A percentile compares a stretch with the other conserved stretches of the same genome.
Conservation (phyloP, 768 basidiomycete genomes). For the Hygrocybe punicea region DNA sequence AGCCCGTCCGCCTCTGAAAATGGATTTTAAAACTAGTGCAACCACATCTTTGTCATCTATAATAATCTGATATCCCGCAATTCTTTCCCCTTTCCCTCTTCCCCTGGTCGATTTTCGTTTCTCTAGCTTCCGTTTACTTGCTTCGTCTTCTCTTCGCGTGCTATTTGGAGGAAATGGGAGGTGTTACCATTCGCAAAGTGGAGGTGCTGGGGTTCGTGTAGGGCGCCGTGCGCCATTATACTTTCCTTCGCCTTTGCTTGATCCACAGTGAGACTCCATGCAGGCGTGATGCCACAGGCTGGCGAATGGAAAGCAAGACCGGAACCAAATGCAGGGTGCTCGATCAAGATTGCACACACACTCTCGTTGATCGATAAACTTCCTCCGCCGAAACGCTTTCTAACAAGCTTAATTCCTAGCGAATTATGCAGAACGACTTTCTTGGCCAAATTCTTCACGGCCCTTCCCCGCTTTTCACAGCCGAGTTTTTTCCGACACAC, state of each 20-base stretch:
- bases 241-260: slow-evolving; percentile 5
- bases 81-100: slow-evolving; percentile 17
- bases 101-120: slow-evolving; percentile 17
- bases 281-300: slow-evolving; percentile 29
- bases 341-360: slow-evolving; percentile 29
- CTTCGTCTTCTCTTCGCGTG: slow-evolving; percentile 11
- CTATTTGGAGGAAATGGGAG: slow-evolving; percentile 28
- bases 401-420: slow-evolving; percentile 33
- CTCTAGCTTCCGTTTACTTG: slow-evolving; percentile 34
- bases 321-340: slow-evolving; percentile 21
- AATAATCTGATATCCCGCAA: slow-evolving; percentile 2
- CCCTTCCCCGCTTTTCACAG: not conserved
- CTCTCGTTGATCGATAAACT: slow-evolving; percentile 49
- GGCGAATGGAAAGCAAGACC: slow-evolving; percentile 18
- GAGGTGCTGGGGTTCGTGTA: slow-evolving; percentile 19
- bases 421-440: slow-evolving; percentile 16
- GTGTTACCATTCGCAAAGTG: slow-evolving; percentile 21
- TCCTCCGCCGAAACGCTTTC: slow-evolving; percentile 27
- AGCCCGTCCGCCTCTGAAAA: slow-evolving; percentile 52
- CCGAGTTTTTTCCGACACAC: not conserved
- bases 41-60: slow-evolving; percentile 8
- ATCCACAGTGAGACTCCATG: slow-evolving; percentile 14
- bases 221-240: slow-evolving; percentile 24
- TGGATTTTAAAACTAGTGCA: slow-evolving; percentile 38
- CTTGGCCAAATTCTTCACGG: not conserved